Conservation (phyloP, 2,329 filamentous ascomycete species). For the Epichloe typhina region DNA sequence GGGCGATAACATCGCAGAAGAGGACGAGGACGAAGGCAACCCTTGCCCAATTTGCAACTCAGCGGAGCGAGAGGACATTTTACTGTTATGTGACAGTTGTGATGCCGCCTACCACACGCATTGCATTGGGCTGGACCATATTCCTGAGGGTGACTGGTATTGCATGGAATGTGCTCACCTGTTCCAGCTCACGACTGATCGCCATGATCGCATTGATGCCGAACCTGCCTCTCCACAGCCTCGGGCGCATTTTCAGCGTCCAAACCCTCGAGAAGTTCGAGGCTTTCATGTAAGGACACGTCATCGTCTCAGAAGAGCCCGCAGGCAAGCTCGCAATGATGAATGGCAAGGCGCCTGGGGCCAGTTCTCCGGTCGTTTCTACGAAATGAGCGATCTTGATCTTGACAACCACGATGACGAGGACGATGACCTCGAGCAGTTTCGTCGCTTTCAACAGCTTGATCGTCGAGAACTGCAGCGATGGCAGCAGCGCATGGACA, state of each 20-base stretch:
- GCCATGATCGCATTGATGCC: conserved; percentile 18
- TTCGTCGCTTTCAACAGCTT: conserved; percentile 38
- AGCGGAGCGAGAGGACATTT: conserved; percentile 66
- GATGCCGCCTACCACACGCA: conserved; percentile 83
- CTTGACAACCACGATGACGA: conserved; percentile 33
- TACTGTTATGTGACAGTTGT: conserved; percentile 86
- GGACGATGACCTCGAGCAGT: conserved; percentile 58
- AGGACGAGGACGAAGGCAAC: conserved; percentile 52
- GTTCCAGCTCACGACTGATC: conserved; percentile 24
- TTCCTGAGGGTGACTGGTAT: conserved; percentile 75
- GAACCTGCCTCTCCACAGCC: conserved; percentile 20
- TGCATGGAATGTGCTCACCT: conserved; percentile 66
- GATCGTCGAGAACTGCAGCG: conserved; percentile 50
- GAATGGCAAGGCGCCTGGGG: conserved; percentile 86
- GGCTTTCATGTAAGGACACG: conserved; percentile 37
- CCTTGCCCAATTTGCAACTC: conserved; percentile 79
- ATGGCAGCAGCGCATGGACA: conserved; percentile 74
- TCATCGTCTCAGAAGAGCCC: conserved; percentile 40
- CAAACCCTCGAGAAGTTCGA: conserved; percentile 19
- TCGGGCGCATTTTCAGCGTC: conserved; percentile 15
- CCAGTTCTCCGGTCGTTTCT: conserved; percentile 46
- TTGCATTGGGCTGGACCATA: conserved; percentile 68
- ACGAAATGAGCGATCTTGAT: conserved; percentile 38
- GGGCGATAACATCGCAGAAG: conserved; percentile 54
- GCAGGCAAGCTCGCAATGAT: conserved; percentile 54